These are phyloP conservation scores for Tylopilus felleus DNA, from an alignment of 768 basidiomycete genomes.

Conservation along the genomic window DNA sequence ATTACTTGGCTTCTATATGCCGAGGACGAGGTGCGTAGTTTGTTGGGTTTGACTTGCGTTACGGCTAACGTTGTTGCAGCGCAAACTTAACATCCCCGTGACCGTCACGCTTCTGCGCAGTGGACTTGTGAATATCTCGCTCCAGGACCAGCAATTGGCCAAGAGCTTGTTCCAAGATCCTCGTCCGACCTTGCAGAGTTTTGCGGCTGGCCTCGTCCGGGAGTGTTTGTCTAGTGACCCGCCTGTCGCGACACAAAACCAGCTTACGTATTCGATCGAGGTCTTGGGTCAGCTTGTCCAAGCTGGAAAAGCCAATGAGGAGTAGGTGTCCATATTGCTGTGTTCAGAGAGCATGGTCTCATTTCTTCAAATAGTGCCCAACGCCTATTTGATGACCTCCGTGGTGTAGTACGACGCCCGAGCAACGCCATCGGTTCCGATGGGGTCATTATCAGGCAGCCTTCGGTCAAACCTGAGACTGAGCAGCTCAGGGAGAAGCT, in stretches of 20 bases:
- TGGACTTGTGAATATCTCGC: slow-evolving; percentile 68
- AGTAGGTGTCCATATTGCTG: slow-evolving; percentile 49
- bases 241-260: slow-evolving; percentile 73
- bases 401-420: slow-evolving; percentile 54
- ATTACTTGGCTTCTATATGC: slow-evolving; percentile 95
- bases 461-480: slow-evolving; percentile 63
- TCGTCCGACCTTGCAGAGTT: slow-evolving; percentile 72
- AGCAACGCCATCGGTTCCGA: slow-evolving; percentile 39
- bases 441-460: slow-evolving; percentile 37
- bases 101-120: slow-evolving; percentile 86
- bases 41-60: background rate
- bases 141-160: slow-evolving; percentile 89
- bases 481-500: slow-evolving; percentile 75
- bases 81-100: slow-evolving; percentile 94
- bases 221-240: slow-evolving; percentile 83
- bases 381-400: slow-evolving; percentile 78
- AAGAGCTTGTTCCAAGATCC: slow-evolving; percentile 79
- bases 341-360: background rate
- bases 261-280: slow-evolving; percentile 79
- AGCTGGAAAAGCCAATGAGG: slow-evolving; percentile 76
- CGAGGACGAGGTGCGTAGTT: slow-evolving; percentile 79
- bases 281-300: slow-evolving; percentile 72
- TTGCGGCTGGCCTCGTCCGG: slow-evolving; percentile 77
- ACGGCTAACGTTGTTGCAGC: slow-evolving; percentile 42
- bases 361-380: slow-evolving; percentile 47